These are phyloP conservation scores for Telopea speciosissima DNA, from an alignment of 177 flowering plant species.

Conservation along the genomic window DNA sequence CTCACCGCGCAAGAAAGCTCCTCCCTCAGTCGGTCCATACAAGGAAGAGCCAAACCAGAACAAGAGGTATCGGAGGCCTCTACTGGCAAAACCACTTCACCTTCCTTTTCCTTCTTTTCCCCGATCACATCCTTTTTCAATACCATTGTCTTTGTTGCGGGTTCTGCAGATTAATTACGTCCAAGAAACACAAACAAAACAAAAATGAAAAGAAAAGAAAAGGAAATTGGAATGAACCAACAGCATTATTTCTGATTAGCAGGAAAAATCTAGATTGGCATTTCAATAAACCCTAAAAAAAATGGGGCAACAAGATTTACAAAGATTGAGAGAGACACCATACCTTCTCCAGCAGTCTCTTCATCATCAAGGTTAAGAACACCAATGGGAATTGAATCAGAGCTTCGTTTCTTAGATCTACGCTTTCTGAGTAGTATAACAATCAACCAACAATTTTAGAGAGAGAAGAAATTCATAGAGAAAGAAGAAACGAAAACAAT, in stretches of 20 bases:
- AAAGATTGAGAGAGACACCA: neutral
- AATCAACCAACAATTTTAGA: neutral
- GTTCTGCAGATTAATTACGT: conserved; percentile 16
- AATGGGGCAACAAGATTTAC: neutral
- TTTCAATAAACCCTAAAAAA: neutral
- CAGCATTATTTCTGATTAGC: neutral
- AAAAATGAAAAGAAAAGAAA: neutral
- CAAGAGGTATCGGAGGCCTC: conserved; percentile 23
- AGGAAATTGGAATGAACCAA: too few species aligned
- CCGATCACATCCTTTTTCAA: conserved; percentile 9
- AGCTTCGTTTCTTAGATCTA: conserved; percentile 36
- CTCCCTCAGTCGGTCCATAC: conserved; percentile 72
- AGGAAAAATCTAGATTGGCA: neutral
- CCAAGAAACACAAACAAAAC: neutral
- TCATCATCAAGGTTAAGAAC: conserved; percentile 60
- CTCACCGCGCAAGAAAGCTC: conserved; percentile 95
- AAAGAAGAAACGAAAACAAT: neutral
- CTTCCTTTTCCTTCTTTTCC: conserved; percentile 25
- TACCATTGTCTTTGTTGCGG: conserved; percentile 16
- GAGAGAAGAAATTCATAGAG: neutral
- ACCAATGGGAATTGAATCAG: conserved; percentile 29
- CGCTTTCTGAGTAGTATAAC: conserved; percentile 40
- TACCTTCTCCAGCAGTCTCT: conserved; percentile 27
- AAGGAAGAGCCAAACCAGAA: conserved; percentile 39
- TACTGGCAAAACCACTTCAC: conserved; percentile 8